Base-by-base conservation (phyloP, 202 grass and related monocot genomes). In the Setaria italica region DNA sequence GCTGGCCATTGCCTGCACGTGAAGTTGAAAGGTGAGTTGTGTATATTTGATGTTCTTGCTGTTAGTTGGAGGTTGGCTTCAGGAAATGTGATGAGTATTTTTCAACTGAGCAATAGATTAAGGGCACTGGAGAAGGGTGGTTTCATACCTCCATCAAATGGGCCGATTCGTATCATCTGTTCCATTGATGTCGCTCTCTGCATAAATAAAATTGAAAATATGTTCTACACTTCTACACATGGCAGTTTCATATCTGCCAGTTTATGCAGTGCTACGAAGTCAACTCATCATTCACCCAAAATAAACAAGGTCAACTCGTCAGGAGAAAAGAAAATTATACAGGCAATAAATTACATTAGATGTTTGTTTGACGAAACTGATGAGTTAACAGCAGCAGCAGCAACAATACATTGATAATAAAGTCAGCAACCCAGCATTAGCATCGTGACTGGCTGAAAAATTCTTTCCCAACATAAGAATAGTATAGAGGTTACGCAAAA, bases 261-360 rank as follows among this genome's bases (percentile, higher is more conserved):
- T 67, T 76, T 78, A 79, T 79, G 41, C 7, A 59, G 21, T 76
- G 33, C 29, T 62, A 82, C 14, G 58, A 74, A 62, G 74, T 73
- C 67, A 83, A 50, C 12, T 69, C 15, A 79, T 43, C 75, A 68
- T 62, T 83, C 39, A 17, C 21, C 49, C 12, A n/a, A 46, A 57
- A 39, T 46, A 82, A 86, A 48, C 46, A 60, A 80, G 34, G 75
- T 84, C 84, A 87, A 55, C 68, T 80, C 17, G 53, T 75, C 60
- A 16, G 54, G 46, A 54, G 59, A 53, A 60, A 32, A 49, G 30
- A 89, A 25, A 49, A 42, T 49, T 49, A 30, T 68, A 25, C 41
- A 68, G 59, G 62, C 33, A 81, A 70, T 25, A 57, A 58, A 78
- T 8, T 66, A 86, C 29, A 66, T 9, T 13, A 42, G 42, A 47